These are phyloP conservation scores for Physcomitrellopsis africana DNA, from an alignment of 225 moss, liverwort and hornwort genomes.

Conservation along the genomic window DNA sequence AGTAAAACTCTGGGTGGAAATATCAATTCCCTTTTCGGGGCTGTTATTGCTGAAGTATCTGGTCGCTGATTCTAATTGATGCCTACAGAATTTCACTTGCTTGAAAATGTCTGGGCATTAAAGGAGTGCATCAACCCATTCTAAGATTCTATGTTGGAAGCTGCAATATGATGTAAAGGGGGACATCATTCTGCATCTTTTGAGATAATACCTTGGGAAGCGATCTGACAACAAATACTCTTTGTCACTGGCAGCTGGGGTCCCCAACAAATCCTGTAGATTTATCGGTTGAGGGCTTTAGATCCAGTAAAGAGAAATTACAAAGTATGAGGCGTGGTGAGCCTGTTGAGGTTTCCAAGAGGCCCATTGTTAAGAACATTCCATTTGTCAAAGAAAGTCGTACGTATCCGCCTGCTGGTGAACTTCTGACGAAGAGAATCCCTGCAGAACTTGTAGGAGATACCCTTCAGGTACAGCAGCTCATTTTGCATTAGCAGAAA, in stretches of 20 bases:
- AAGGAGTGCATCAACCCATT: background rate
- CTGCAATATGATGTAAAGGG: constrained; percentile 3
- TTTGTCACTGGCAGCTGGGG: constrained; percentile 52
- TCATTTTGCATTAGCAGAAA: constrained; percentile 25
- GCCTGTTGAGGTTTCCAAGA: constrained; percentile 35
- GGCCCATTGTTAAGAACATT: constrained; percentile 39
- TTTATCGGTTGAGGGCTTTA: constrained; percentile 58
- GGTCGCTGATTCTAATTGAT: background rate
- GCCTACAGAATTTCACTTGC: background rate
- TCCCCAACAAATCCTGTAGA: constrained; percentile 58
- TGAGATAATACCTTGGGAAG: constrained; percentile 7
- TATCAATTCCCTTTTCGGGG: no score
- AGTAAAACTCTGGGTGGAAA: no score
- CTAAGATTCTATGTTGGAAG: background rate
- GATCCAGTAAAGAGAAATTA: constrained; percentile 32
- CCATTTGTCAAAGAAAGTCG: constrained; percentile 48
- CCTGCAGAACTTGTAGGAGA: constrained; percentile 82
- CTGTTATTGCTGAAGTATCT: background rate
- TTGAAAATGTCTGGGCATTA: background rate
- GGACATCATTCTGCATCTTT: constrained; percentile 8
- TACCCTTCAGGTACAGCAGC: constrained; percentile 71
- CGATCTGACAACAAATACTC: constrained; percentile 26
- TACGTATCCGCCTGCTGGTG: constrained; percentile 73
- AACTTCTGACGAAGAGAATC: constrained; percentile 63
- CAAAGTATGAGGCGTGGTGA: constrained; percentile 27